phyloP scores from a whole-genome alignment of 495 filamentous ascomycete species.

The Tuber umbilicatum region DNA sequence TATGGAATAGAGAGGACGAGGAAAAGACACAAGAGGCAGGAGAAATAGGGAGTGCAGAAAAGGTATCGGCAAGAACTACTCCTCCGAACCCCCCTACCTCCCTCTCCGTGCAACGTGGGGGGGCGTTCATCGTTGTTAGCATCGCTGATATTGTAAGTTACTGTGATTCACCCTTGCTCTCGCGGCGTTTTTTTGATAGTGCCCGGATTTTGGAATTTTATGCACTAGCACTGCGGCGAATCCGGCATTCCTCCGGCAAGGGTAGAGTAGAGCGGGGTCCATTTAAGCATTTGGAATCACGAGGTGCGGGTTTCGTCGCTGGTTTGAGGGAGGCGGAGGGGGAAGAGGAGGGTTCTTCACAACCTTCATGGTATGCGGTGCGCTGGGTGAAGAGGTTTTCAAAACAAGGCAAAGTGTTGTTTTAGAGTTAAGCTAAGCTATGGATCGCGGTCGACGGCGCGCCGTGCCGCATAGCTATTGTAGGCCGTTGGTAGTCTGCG shows the following conservation, averaged over 20 bases:
- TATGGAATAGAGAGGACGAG: too few relatives aligned
- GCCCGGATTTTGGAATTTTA: neutral
- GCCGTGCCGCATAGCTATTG: neutral
- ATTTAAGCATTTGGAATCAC: neutral
- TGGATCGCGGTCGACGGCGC: neutral
- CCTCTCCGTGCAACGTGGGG: neutral
- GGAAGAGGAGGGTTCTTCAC: neutral
- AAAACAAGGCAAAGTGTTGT: neutral
- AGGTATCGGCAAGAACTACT: neutral
- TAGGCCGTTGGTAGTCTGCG: neutral
- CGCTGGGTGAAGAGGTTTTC: neutral
- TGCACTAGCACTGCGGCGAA: neutral
- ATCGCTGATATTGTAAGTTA: neutral
- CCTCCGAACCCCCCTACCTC: neutral
- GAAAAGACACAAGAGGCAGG: neutral
- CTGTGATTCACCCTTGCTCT: neutral
- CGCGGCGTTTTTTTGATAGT: neutral
- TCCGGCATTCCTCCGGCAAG: neutral
- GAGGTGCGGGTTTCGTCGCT: neutral
- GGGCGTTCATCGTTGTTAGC: neutral
- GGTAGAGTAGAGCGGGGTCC: neutral
- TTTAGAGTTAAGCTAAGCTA: neutral
- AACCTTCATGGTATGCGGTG: neutral
- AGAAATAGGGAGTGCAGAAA: neutral
- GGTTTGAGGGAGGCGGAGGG: neutral